These are phyloP conservation scores for Ustilago curta DNA, from an alignment of 1,284 basidiomycete genomes.

Conservation along the genomic window DNA sequence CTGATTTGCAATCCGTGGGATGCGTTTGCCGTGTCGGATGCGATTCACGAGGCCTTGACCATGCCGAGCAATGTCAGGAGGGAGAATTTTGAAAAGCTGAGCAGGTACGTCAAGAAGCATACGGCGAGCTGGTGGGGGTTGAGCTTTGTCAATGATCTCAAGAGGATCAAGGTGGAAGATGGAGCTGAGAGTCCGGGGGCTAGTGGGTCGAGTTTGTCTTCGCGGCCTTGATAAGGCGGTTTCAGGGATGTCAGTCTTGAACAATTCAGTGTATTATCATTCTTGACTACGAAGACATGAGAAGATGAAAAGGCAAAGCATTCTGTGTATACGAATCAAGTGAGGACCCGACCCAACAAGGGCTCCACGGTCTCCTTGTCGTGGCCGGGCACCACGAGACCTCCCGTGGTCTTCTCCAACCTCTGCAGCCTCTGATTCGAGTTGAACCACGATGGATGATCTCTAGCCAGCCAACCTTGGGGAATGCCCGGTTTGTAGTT, in stretches of 20 bases:
- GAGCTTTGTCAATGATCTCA: conserved; percentile 62
- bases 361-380: conserved; percentile 45
- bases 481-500: conserved; percentile 58
- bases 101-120: conserved; percentile 74
- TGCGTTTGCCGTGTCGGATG: conserved; percentile 89
- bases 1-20: conserved; percentile 70
- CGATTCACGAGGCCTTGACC: conserved; percentile 92
- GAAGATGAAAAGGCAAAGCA: not conserved
- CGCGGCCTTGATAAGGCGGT: conserved; percentile 5
- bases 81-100: conserved; percentile 93
- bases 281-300: not conserved
- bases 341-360: conserved; percentile 33
- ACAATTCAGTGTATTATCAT: not conserved
- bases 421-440: conserved; percentile 56
- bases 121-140: conserved; percentile 68
- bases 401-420: conserved; percentile 54
- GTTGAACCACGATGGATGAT: conserved; percentile 61
- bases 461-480: conserved; percentile 59
- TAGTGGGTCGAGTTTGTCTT: conserved; percentile 19
- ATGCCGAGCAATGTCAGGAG: conserved; percentile 83
- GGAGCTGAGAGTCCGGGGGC: conserved; percentile 24
- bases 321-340: conserved; percentile 9
- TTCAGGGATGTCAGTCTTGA: not conserved
- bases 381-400: conserved; percentile 53
- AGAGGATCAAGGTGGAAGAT: conserved; percentile 53